Evolutionary conservation across 441 rosid species (phyloP).

Genomic region (Populus tomentosa): DNA sequence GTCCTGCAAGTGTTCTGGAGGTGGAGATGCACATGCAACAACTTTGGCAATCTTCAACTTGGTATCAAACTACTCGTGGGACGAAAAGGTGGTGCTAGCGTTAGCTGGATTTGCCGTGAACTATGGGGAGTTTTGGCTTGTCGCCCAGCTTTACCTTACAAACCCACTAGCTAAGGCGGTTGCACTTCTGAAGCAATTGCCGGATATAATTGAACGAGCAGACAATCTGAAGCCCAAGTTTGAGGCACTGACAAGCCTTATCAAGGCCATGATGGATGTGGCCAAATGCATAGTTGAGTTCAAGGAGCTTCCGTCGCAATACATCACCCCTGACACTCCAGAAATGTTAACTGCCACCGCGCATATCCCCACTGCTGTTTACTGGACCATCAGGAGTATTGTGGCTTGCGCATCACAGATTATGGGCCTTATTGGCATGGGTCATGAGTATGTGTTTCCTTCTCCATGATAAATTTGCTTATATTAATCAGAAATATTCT

Average conservation of each 20-base stretch:
- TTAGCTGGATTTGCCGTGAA: conserved; percentile 72
- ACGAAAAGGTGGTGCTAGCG: conserved; percentile 62
- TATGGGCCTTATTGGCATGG: conserved; percentile 49
- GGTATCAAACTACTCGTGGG: conserved; percentile 62
- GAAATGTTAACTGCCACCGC: conserved; percentile 40
- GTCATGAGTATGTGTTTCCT: conserved; percentile 46
- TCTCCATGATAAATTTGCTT: background rate
- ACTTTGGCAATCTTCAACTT: conserved; percentile 45
- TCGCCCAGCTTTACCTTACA: conserved; percentile 52
- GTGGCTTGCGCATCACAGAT: conserved; percentile 70
- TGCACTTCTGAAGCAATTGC: conserved; percentile 46
- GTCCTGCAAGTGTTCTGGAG: conserved; percentile 56
- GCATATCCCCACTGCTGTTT: conserved; percentile 63
- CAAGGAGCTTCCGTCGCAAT: conserved; percentile 54
- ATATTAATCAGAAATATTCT: background rate
- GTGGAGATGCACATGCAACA: conserved; percentile 53
- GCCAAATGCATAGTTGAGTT: conserved; percentile 54
- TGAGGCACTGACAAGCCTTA: conserved; percentile 9
- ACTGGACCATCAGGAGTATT: conserved; percentile 73
- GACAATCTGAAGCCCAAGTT: too few species aligned
- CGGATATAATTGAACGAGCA: too few species aligned
- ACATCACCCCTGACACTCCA: conserved; percentile 44
- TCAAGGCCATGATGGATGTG: conserved; percentile 49
- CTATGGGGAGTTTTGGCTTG: conserved; percentile 77
- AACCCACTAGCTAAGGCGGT: conserved; percentile 69